phyloP scores from a whole-genome alignment of 768 basidiomycete genomes.

The Tubosaeta sp. region DNA sequence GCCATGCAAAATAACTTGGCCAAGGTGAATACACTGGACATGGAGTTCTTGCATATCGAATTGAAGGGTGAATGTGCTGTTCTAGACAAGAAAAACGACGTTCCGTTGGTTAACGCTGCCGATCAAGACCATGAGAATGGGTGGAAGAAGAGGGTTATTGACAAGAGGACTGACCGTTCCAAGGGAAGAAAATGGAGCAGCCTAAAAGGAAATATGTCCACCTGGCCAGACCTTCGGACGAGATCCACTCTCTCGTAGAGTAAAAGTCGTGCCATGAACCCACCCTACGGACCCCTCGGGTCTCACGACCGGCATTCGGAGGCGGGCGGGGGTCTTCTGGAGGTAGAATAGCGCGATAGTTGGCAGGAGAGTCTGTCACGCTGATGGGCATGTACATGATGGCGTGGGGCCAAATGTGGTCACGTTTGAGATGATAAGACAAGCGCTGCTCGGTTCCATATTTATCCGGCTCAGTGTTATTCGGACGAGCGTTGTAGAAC shows the following conservation, averaged over 20 bases:
- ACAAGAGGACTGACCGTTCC: conserved; percentile 64
- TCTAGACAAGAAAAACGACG: conserved; percentile 71
- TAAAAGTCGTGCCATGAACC: conserved; percentile 4
- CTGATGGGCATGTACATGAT: background rate
- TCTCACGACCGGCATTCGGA: background rate
- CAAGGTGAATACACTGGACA: conserved; percentile 56
- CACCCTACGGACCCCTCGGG: conserved; percentile 2
- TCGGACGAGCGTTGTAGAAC: background rate
- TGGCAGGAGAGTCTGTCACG: background rate
- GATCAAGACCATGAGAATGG: background rate
- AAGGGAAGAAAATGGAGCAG: conserved; percentile 74
- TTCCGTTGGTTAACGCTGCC: conserved; percentile 76
- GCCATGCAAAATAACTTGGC: conserved; percentile 67
- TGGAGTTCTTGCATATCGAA: conserved; percentile 57
- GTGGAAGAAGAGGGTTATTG: background rate
- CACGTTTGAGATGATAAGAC: background rate
- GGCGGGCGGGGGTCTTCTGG: background rate
- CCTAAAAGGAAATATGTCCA: conserved; percentile 74
- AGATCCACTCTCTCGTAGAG: conserved; percentile 21
- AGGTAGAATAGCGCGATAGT: conserved; percentile 14
- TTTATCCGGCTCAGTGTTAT: background rate
- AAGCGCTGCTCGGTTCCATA: background rate
- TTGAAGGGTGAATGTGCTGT: conserved; percentile 54
- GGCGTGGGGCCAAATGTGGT: background rate
- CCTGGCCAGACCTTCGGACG: conserved; percentile 39